These are phyloP conservation scores for Talaromyces sp. DNA, from an alignment of 2,329 filamentous ascomycete genomes.

Conservation along the genomic window DNA sequence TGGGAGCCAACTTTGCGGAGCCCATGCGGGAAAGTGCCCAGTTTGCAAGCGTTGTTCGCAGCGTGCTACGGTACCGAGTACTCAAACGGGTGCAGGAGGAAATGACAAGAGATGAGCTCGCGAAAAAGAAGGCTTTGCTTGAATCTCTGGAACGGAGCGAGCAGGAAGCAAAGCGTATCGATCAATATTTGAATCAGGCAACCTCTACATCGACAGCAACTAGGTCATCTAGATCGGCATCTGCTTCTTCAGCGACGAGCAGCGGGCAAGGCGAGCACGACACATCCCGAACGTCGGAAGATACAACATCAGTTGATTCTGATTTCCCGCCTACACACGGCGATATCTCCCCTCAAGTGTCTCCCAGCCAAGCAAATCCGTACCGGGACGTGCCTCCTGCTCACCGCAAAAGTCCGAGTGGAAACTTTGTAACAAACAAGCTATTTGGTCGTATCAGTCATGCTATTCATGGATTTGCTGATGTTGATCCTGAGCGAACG, in stretches of 20 bases:
- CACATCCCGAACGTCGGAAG: constrained; percentile 62
- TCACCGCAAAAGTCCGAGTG: constrained; percentile 79
- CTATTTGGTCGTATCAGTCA: constrained; percentile 95
- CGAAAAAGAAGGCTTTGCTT: constrained; percentile 78
- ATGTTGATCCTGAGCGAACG: constrained; percentile 91
- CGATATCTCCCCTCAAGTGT: constrained; percentile 63
- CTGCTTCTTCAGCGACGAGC: constrained; percentile 51
- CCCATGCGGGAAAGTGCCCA: constrained; percentile 97
- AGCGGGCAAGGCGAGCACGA: constrained; percentile 42
- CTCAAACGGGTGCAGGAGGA: constrained; percentile 96
- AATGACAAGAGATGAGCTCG: constrained; percentile 89
- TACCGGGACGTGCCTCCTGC: constrained; percentile 42
- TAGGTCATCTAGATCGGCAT: constrained; percentile 66
- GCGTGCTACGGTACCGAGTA: constrained; percentile 82
- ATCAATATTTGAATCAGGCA: constrained; percentile 77
- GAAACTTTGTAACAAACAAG: constrained; percentile 87
- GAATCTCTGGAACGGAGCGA: constrained; percentile 93
- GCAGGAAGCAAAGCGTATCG: constrained; percentile 85
- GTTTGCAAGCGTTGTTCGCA: constrained; percentile 90
- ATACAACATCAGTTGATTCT: constrained; percentile 88
- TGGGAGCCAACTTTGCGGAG: constrained; percentile 94
- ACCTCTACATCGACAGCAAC: constrained; percentile 41
- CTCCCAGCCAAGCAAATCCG: constrained; percentile 69
- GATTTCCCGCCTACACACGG: constrained; percentile 91
- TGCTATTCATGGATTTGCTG: constrained; percentile 92